Conservation (phyloP, 495 filamentous ascomycete species). For the Podospora appendiculata region DNA sequence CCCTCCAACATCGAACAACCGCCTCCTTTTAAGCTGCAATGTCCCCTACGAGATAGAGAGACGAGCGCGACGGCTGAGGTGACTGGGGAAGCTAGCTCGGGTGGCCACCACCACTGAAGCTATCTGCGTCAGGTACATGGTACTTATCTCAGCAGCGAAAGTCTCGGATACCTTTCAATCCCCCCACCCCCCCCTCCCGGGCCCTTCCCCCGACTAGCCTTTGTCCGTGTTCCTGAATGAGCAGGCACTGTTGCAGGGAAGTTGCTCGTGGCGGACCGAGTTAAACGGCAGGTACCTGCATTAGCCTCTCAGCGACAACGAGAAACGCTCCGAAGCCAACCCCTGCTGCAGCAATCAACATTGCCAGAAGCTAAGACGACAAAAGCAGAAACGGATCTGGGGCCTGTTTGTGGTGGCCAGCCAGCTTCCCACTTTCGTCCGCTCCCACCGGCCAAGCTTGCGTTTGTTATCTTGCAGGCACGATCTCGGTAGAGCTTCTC, state of each 20-base stretch:
- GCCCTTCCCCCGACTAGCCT: too few species aligned
- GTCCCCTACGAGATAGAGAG: too few species aligned
- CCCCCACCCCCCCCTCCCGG: too few species aligned
- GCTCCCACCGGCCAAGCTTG: not conserved
- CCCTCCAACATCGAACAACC: too few species aligned
- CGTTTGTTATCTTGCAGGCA: not conserved
- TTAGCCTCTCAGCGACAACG: constrained; percentile 3
- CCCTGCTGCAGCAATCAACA: not conserved
- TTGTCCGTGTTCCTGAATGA: not conserved
- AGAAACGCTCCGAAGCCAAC: not conserved
- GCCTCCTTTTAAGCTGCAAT: too few species aligned
- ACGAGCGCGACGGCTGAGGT: too few species aligned
- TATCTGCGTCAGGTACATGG: not conserved
- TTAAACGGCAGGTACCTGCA: constrained; percentile 9
- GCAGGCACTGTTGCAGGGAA: not conserved
- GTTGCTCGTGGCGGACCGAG: not conserved
- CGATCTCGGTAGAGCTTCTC: not conserved
- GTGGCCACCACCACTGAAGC: too few species aligned
- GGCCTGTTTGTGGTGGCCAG: not conserved
- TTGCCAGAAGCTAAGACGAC: not conserved
- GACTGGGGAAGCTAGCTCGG: too few species aligned
- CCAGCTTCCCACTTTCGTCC: constrained; percentile 2
- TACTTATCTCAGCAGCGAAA: not conserved
- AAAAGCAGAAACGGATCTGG: not conserved
- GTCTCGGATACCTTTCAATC: constrained; percentile 1